These are phyloP conservation scores for Chaetomium fimeti DNA, from an alignment of 495 filamentous ascomycete species.

Conservation along the genomic window DNA sequence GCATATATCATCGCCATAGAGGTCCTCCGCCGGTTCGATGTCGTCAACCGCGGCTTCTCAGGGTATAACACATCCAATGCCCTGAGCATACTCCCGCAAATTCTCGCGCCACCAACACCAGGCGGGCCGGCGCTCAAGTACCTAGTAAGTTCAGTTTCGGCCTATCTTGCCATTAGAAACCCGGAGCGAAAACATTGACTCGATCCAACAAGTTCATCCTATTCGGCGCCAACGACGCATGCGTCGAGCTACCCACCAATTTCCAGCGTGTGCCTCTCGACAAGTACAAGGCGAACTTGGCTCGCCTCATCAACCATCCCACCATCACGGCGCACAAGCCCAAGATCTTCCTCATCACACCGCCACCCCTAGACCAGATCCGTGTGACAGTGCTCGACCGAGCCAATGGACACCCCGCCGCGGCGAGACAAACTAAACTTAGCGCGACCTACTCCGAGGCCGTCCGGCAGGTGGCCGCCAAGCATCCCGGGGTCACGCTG, in stretches of 20 bases:
- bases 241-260: conserved; percentile 53
- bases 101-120: conserved; percentile 48
- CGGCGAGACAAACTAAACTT: conserved; percentile 58
- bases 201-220: conserved; percentile 58
- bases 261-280: conserved; percentile 72
- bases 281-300: conserved; percentile 69
- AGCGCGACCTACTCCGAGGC: conserved; percentile 72
- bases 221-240: conserved; percentile 85
- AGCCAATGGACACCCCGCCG: conserved; percentile 46
- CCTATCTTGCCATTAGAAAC: background rate
- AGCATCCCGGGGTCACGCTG: conserved; percentile 59
- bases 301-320: conserved; percentile 65
- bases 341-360: conserved; percentile 71
- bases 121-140: conserved; percentile 54
- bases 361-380: conserved; percentile 80
- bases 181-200: background rate
- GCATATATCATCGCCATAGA: conserved; percentile 28
- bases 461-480: conserved; percentile 61
- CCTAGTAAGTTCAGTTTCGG: conserved; percentile 65
- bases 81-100: conserved; percentile 41
- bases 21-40: conserved; percentile 45
- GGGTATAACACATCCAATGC: conserved; percentile 52
- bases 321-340: conserved; percentile 65
- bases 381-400: conserved; percentile 55
- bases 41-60: conserved; percentile 52